phyloP scores from a whole-genome alignment of 83 land plant genomes.

The Thuja plicata region DNA sequence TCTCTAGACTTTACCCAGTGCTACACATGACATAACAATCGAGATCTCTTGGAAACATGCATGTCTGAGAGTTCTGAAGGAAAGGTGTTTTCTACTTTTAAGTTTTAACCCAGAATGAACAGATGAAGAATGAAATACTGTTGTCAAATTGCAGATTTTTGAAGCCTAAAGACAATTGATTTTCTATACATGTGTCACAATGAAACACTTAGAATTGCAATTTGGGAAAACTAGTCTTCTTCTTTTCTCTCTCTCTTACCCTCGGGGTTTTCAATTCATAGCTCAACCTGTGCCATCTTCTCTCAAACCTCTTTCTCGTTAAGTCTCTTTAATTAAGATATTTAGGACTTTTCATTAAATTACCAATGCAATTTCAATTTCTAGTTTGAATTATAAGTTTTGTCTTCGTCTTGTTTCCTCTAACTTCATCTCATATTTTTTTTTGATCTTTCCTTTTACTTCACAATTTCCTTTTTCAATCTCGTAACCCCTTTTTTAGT shows the following conservation, averaged over 20 bases:
- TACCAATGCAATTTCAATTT: too few relatives aligned
- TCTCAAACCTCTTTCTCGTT: too few relatives aligned
- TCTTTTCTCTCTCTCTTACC: neutral
- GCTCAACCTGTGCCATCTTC: too few relatives aligned
- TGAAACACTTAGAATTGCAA: neutral
- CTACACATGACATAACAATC: neutral
- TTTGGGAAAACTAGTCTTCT: neutral
- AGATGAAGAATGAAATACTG: neutral
- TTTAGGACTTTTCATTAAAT: too few relatives aligned
- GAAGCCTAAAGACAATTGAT: neutral
- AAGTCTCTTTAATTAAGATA: too few relatives aligned
- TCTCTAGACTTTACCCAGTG: neutral
- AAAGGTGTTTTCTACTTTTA: neutral
- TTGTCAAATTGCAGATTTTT: neutral
- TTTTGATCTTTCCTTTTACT: too few relatives aligned
- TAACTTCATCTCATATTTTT: too few relatives aligned
- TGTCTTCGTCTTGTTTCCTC: too few relatives aligned
- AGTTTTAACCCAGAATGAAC: neutral
- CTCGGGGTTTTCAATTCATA: too few relatives aligned
- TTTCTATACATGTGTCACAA: neutral
- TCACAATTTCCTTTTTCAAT: too few relatives aligned
- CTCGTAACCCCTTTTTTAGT: too few relatives aligned
- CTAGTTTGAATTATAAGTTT: too few relatives aligned
- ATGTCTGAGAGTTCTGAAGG: neutral
- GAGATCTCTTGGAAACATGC: neutral